Evolutionary conservation across 768 basidiomycete species (phyloP).

Genomic region (Chalciporus piperatus): DNA sequence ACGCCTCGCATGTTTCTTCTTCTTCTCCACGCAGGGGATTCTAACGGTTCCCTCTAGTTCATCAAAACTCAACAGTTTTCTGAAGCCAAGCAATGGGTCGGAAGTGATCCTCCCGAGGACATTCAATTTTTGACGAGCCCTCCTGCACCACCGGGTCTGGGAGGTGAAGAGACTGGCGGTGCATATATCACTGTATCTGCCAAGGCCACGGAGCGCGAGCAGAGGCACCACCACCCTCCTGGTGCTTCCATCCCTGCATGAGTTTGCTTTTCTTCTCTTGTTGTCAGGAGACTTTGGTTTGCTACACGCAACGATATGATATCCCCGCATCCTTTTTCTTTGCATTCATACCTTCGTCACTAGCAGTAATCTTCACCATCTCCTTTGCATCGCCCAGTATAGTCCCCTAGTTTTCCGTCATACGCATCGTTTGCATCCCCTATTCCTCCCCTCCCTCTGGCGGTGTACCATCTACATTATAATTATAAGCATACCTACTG

Average conservation of each 20-base stretch:
- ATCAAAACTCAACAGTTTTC: slow-evolving; percentile 84
- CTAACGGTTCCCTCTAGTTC: slow-evolving; percentile 48
- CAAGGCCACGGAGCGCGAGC: slow-evolving; percentile 67
- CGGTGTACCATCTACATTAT: slow-evolving; percentile 37
- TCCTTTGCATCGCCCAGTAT: slow-evolving; percentile 30
- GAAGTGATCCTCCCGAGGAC: slow-evolving; percentile 70
- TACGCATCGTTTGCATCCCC: slow-evolving; percentile 29
- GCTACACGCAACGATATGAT: slow-evolving; percentile 27
- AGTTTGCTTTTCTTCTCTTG: slow-evolving; percentile 11
- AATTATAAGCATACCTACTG: slow-evolving; percentile 34
- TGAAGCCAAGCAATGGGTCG: slow-evolving; percentile 74
- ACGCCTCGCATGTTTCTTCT: slow-evolving; percentile 12
- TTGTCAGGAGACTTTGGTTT: slow-evolving; percentile 20
- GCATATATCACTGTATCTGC: slow-evolving; percentile 87
- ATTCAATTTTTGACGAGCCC: slow-evolving; percentile 56
- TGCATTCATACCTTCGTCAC: slow-evolving; percentile 29
- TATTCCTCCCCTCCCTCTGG: slow-evolving; percentile 15
- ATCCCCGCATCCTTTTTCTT: slow-evolving; percentile 23
- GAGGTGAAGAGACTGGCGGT: slow-evolving; percentile 70
- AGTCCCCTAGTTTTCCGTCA: slow-evolving; percentile 19
- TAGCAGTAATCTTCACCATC: slow-evolving; percentile 29
- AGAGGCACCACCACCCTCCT: slow-evolving; percentile 25
- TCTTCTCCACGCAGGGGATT: not conserved
- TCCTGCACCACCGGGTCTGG: slow-evolving; percentile 68
- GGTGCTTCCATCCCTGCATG: slow-evolving; percentile 29